A percentile compares a stretch with the other conserved stretches of the same genome.
These are phyloP conservation scores for Coemansia sp. DNA, from an alignment of 192 early-diverging fungal genomes.

Conservation along the genomic window DNA sequence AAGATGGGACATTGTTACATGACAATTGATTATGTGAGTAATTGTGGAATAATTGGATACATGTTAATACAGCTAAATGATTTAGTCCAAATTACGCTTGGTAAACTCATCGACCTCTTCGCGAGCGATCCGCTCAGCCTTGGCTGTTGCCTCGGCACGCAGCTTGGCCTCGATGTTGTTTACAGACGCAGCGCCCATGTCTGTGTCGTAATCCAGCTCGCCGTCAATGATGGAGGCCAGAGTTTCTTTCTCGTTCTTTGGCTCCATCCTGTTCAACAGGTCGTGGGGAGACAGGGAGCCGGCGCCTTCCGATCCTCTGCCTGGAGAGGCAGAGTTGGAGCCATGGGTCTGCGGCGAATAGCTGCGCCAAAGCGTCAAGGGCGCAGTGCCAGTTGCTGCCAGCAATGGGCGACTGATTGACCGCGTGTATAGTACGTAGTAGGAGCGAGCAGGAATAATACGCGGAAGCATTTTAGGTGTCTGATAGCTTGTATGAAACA, in stretches of 20 bases:
- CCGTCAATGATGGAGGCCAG: slow-evolving; percentile 50
- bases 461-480: background rate
- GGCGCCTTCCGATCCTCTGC: background rate
- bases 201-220: slow-evolving; percentile 53
- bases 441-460: background rate
- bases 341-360: slow-evolving; percentile 23
- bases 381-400: slow-evolving; percentile 10
- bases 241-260: slow-evolving; percentile 32
- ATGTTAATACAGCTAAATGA: background rate
- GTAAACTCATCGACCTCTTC: slow-evolving; percentile 25
- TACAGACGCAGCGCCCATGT: slow-evolving; percentile 45
- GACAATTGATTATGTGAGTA: background rate
- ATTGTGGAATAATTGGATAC: background rate
- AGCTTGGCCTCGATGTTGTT: slow-evolving; percentile 41
- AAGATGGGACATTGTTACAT: background rate
- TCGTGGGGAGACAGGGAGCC: slow-evolving; percentile 24
- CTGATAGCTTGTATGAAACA: background rate
- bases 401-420: slow-evolving; percentile 9
- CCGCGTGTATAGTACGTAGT: background rate
- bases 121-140: slow-evolving; percentile 31
- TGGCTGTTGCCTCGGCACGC: slow-evolving; percentile 26
- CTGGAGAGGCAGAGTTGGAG: slow-evolving; percentile 2
- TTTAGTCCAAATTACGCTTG: slow-evolving; percentile 16
- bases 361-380: slow-evolving; percentile 24
- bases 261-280: slow-evolving; percentile 41